Percentiles rank a stretch among this genome's conserved stretches.
Evolutionary conservation across 2,329 filamentous ascomycete genomes (phyloP).

Genomic region (Trichoderma guizhouense): DNA sequence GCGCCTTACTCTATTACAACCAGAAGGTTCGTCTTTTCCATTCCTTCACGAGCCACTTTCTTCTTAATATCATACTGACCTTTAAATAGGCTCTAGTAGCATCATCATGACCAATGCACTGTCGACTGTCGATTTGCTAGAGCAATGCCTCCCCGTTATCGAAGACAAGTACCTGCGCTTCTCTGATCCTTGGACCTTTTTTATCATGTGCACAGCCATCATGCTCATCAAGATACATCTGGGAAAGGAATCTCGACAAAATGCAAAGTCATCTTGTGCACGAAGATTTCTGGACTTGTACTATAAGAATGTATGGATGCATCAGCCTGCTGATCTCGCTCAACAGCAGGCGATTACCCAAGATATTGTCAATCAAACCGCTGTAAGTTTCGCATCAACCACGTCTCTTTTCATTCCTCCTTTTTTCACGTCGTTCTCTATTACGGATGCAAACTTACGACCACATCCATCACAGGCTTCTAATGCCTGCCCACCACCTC

Average conservation of each 20-base stretch:
- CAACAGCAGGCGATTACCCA: conserved; percentile 4
- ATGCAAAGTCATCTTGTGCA: conserved; percentile 1
- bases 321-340: neutral
- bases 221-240: conserved; percentile 9
- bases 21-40: neutral
- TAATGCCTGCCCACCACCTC: neutral
- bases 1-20: neutral
- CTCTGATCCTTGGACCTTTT: conserved; percentile 8
- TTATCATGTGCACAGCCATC: conserved; percentile 5
- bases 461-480: neutral
- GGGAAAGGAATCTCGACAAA: conserved; percentile 1
- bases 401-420: neutral
- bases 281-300: conserved; percentile 7
- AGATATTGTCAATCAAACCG: neutral
- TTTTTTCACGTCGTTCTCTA: neutral
- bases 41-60: neutral
- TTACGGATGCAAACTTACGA: neutral
- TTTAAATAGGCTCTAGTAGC: neutral
- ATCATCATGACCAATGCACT: conserved; percentile 6
- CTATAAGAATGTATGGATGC: conserved; percentile 11
- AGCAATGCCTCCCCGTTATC: conserved; percentile 5
- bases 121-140: neutral
- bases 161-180: neutral
- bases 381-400: neutral
- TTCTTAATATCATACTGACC: neutral